Conservation (phyloP, 73 alveolate genomes). For the Paramecium bursaria region DNA sequence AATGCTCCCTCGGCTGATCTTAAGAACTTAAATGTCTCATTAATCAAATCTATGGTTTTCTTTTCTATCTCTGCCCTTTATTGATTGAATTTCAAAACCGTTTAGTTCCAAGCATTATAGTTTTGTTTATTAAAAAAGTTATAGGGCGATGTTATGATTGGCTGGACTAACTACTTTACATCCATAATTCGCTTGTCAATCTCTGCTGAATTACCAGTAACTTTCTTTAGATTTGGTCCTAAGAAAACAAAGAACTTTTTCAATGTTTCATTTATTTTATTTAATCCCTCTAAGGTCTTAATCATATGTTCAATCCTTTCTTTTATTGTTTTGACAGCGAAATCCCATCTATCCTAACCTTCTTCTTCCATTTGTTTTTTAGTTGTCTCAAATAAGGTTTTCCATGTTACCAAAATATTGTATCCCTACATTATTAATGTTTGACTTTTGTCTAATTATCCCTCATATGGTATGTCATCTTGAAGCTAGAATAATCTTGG, state of each 20-base stretch:
- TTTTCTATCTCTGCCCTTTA: slow-evolving; percentile 87
- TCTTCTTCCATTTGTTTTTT: slow-evolving; percentile 88
- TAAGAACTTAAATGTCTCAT: slow-evolving; percentile 91
- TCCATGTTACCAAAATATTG: slow-evolving; percentile 95
- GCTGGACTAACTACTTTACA: slow-evolving; percentile 88
- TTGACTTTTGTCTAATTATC: slow-evolving; percentile 79
- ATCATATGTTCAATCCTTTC: slow-evolving; percentile 94
- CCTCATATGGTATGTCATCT: slow-evolving; percentile 75
- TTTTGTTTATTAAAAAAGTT: slow-evolving; percentile 88
- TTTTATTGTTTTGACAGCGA: slow-evolving; percentile 84
- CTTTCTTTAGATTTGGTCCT: slow-evolving; percentile 96
- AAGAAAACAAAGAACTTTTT: slow-evolving; percentile 90
- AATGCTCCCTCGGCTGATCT: slow-evolving; percentile 98
- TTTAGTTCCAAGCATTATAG: slow-evolving; percentile 87
- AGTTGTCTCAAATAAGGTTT: slow-evolving; percentile 87
- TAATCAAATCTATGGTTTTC: slow-evolving; percentile 91
- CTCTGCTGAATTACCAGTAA: slow-evolving; percentile 94
- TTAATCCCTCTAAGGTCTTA: slow-evolving; percentile 84
- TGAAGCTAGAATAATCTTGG: slow-evolving; percentile 85
- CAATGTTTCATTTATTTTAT: slow-evolving; percentile 83
- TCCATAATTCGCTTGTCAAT: slow-evolving; percentile 92
- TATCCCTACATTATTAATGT: slow-evolving; percentile 90
- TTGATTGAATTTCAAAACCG: slow-evolving; percentile 85
- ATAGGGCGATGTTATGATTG: slow-evolving; percentile 84
- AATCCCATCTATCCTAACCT: slow-evolving; percentile 94